Base-by-base conservation (phyloP, 805 yeast genomes). In the Metschnikowia gelsemii region DNA sequence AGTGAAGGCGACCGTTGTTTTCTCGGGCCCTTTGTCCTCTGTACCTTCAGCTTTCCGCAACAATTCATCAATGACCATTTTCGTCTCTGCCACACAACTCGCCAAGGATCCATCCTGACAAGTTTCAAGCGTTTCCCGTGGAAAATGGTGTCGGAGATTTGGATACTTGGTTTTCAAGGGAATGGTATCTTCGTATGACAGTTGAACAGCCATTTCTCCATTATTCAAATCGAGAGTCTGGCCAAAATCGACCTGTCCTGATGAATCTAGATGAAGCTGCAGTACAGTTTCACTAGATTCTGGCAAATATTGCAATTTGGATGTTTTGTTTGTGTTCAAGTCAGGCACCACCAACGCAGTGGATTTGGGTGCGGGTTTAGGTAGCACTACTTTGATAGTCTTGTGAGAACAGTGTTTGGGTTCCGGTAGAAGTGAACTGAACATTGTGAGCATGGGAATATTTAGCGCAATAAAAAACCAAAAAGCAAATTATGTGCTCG, bases 141-240 rank as follows among this genome's bases (percentile, higher is more conserved):
- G 75, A 37, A 70, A 69, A 34, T 58, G 57, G 43, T 68, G 74
- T 24, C 59, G 63, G 40, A 70, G 56, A 38, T 64, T 56, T 8
- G 73, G 73, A 37, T 49, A 68, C 38, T 58, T 46, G 32, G 48
- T 49, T 45, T 85, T 72, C 35, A 82, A 61, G 0, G 90, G 89
- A 19, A 82, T 72, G 22, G 84, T 73, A 40, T 78, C 84, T 25
- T 73, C 70, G 39, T 77, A 76, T 0, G 76, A 62, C 0, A 80
- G 56, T 46, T 77, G 82, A 12, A 66, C 65, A 8, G 30, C 29
- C 4, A 9, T 16, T 13, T 28, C 37, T 3, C 45, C 38, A 2
- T 29, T 21, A 16, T 53, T 45, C 3, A 50, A 36, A 2, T 63
- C 58, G 8, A 61, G 56, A 1, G 68, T 60, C 13, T 46, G 31